A percentile compares a stretch with the other conserved stretches of the same genome.
Evolutionary conservation across 2,329 filamentous ascomycete species (phyloP).

Genomic region (Ceratocystis ficicola): DNA sequence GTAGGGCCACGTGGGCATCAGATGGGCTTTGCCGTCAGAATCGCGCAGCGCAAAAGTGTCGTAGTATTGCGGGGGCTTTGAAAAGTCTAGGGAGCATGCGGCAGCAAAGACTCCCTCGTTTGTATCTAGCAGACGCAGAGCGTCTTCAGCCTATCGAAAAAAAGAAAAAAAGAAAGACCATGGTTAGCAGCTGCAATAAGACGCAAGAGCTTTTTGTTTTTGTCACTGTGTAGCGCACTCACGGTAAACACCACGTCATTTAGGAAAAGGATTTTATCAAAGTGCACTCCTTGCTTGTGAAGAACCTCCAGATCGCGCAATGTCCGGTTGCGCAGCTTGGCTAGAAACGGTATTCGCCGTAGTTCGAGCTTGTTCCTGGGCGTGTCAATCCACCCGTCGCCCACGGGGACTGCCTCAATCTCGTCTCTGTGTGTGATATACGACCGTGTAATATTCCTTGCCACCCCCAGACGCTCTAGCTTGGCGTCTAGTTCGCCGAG

Average conservation of each 20-base stretch:
- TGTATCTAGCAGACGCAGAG: constrained; percentile 44
- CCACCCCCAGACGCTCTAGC: constrained; percentile 41
- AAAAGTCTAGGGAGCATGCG: constrained; percentile 50
- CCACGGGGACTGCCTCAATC: constrained; percentile 34
- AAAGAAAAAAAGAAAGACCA: not conserved
- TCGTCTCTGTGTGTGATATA: constrained; percentile 47
- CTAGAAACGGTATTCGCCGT: constrained; percentile 56
- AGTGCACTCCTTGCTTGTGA: constrained; percentile 36
- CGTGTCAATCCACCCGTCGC: constrained; percentile 53
- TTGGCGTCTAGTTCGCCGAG: constrained; percentile 44
- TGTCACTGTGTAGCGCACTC: constrained; percentile 14
- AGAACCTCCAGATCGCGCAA: constrained; percentile 46
- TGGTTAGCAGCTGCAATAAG: not conserved
- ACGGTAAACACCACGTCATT: constrained; percentile 53
- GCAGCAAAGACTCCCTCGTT: constrained; percentile 48
- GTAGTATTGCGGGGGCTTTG: constrained; percentile 42
- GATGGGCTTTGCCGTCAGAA: constrained; percentile 37
- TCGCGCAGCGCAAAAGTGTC: constrained; percentile 53
- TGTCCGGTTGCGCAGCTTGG: constrained; percentile 51
- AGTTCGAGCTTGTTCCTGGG: constrained; percentile 41
- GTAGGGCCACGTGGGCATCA: constrained; percentile 48
- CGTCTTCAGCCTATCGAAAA: constrained; percentile 38
- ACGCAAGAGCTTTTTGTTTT: not conserved
- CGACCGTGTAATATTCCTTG: constrained; percentile 45
- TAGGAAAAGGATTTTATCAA: constrained; percentile 49